Base-by-base conservation (phyloP, 208 protist genomes). In the Acanthamoeba quina region DNA sequence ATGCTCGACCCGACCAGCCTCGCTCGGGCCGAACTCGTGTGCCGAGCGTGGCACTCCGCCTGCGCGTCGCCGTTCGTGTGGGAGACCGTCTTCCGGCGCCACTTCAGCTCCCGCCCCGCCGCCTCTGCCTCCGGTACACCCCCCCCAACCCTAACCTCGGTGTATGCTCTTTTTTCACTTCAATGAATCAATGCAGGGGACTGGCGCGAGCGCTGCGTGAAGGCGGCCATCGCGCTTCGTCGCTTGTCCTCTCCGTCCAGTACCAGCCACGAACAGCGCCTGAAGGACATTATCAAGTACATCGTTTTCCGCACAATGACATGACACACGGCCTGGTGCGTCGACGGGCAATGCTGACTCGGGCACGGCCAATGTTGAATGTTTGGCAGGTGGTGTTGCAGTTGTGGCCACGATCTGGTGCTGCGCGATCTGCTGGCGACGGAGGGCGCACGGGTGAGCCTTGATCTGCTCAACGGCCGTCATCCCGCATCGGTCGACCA, bases 1-100 rank as follows among this genome's bases (percentile, higher is more conserved):
- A 11, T 82, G 41, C 17, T n/a, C 41, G 74, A 82, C 74, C 74
- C 74, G 26, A 41, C 26, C 37, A 82, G 74, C 31, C 37, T 82
- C 19, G 74, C 5, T 5, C 41, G 74, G 3, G 26, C 24, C 74
- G 74, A 54, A n/a, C 0, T 6, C 21, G 74, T 82, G 13, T 82
- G 41, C 41, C 74, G 41, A 13, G 74, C 41, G 19, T 82, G 74
- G 74, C 17, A 41, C 19, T 19, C 5, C 19, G 24, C 24, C 15
- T 82, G 74, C 24, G 41, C 5, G 15, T 82, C 74, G 41, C 41
- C 34, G 15, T 52, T n/a, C 13, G 41, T 82, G 41, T 82, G 74
- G 74, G 41, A 82, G 44, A 6, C 24, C 19, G 74, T 82, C 74
- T 56, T 19, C 41, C 74, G 44, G 24, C 34, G 74, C 41, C 74